Conservation (phyloP, 2,329 filamentous ascomycete species). For the Verticillium zaregamsianum region DNA sequence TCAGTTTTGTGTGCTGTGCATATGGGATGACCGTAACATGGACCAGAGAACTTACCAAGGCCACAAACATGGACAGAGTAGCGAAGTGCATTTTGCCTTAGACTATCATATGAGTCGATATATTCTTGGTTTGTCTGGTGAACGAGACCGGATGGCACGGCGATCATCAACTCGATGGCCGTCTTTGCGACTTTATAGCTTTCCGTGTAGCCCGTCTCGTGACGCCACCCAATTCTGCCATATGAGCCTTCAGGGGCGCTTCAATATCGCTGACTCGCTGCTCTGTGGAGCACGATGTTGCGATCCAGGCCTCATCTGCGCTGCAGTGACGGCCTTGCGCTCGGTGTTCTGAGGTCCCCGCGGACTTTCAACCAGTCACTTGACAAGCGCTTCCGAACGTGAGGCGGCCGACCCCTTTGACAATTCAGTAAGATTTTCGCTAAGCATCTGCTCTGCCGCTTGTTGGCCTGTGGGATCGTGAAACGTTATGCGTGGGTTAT, state of each 20-base stretch:
- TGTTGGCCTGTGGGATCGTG: not conserved
- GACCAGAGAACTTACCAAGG: not conserved
- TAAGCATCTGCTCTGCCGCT: not conserved
- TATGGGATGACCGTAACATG: no score
- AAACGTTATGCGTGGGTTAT: not conserved
- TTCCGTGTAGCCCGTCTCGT: not conserved
- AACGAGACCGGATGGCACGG: not conserved
- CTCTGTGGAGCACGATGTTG: not conserved
- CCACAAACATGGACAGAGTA: not conserved
- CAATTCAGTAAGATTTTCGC: not conserved
- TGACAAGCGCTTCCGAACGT: not conserved
- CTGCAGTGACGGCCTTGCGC: not conserved
- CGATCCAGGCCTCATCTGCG: not conserved
- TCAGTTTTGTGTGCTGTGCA: not conserved
- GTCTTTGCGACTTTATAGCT: not conserved
- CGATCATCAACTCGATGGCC: not conserved
- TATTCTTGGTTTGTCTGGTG: not conserved
- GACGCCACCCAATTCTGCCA: not conserved
- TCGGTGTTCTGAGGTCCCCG: not conserved
- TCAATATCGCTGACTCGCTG: not conserved
- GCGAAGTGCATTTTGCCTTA: not conserved
- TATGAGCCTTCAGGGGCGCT: not conserved
- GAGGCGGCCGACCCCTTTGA: not conserved
- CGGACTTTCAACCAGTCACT: not conserved
- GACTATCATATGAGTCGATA: not conserved